phyloP scores from a whole-genome alignment of 306 rosid species.

The Cicer judaicum region DNA sequence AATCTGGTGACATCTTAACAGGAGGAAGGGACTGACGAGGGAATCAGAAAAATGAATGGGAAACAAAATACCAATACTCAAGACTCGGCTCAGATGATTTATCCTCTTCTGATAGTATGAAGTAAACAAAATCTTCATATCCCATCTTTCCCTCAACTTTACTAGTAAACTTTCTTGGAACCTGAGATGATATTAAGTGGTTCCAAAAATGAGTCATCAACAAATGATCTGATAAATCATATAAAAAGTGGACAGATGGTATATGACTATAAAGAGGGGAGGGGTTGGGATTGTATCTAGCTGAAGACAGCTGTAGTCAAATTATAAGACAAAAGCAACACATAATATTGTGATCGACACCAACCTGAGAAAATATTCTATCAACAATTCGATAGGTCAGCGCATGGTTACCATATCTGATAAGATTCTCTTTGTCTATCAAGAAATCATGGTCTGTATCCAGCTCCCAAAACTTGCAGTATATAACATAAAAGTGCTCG shows the following conservation, averaged over 20 bases:
- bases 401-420: conserved; percentile 98
- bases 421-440: conserved; percentile 97
- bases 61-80: conserved; percentile 84
- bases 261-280: conserved; percentile 9
- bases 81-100: conserved; percentile 96
- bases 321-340: conserved; percentile 43
- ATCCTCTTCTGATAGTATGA: conserved; percentile 97
- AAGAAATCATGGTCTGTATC: conserved; percentile 97
- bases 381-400: conserved; percentile 98
- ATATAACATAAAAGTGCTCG: conserved; percentile 96
- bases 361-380: conserved; percentile 98
- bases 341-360: conserved; percentile 40
- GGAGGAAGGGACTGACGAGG: neutral
- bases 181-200: conserved; percentile 56
- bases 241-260: neutral
- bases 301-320: conserved; percentile 33
- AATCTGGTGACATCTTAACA: conserved; percentile 18
- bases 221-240: conserved; percentile 38
- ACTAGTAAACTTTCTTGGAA: conserved; percentile 91
- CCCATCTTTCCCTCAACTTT: conserved; percentile 98
- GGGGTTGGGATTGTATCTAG: conserved; percentile 19
- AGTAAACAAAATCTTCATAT: conserved; percentile 98
- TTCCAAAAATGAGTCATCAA: conserved; percentile 40
- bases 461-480: conserved; percentile 99
- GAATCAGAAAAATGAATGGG: conserved; percentile 34